A percentile compares a stretch with the other conserved stretches of the same genome.
Evolutionary conservation across 495 filamentous ascomycete genomes (phyloP).

Genomic region (Pyronema omphalodes): DNA sequence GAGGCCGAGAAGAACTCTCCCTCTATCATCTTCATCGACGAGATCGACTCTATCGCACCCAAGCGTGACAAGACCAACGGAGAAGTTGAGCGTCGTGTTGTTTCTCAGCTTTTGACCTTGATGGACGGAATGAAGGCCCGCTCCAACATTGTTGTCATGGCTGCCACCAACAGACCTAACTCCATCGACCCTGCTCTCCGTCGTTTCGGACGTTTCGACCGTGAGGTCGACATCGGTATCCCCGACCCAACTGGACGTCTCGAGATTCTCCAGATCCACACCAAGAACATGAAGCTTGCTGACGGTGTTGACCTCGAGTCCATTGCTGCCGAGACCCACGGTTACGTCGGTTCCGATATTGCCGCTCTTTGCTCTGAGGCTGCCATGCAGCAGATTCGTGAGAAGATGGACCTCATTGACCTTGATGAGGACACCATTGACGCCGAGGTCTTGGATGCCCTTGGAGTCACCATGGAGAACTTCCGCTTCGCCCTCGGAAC

Average conservation of each 20-base stretch:
- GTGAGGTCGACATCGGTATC: slow-evolving; percentile 95
- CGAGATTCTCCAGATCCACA: slow-evolving; percentile 96
- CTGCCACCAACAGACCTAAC: slow-evolving; percentile 92
- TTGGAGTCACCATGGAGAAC: slow-evolving; percentile 99
- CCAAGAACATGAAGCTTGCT: slow-evolving; percentile 99
- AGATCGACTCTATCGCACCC: slow-evolving; percentile 95
- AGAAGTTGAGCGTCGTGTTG: slow-evolving; percentile 94
- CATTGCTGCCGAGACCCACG: slow-evolving; percentile 94
- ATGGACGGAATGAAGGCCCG: slow-evolving; percentile 99
- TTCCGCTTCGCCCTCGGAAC: slow-evolving; percentile 96
- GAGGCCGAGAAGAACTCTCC: slow-evolving; percentile 99
- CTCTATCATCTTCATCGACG: slow-evolving; percentile 98
- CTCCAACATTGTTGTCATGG: slow-evolving; percentile 97
- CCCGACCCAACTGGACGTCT: slow-evolving; percentile 96
- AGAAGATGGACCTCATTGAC: slow-evolving; percentile 99
- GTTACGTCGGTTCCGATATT: slow-evolving; percentile 96
- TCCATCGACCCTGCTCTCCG: slow-evolving; percentile 95
- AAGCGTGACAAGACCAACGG: slow-evolving; percentile 99
- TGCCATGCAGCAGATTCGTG: slow-evolving; percentile 99
- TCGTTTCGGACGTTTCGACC: slow-evolving; percentile 94
- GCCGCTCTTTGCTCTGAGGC: slow-evolving; percentile 98
- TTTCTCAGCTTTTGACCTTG: slow-evolving; percentile 89
- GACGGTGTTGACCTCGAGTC: slow-evolving; percentile 94
- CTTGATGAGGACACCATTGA: slow-evolving; percentile 98
- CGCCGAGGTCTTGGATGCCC: slow-evolving; percentile 90